A percentile compares a stretch with the other conserved stretches of the same genome.
These are phyloP conservation scores for Ilyonectria mors-panacis DNA, from an alignment of 2,329 filamentous ascomycete genomes.

Conservation along the genomic window DNA sequence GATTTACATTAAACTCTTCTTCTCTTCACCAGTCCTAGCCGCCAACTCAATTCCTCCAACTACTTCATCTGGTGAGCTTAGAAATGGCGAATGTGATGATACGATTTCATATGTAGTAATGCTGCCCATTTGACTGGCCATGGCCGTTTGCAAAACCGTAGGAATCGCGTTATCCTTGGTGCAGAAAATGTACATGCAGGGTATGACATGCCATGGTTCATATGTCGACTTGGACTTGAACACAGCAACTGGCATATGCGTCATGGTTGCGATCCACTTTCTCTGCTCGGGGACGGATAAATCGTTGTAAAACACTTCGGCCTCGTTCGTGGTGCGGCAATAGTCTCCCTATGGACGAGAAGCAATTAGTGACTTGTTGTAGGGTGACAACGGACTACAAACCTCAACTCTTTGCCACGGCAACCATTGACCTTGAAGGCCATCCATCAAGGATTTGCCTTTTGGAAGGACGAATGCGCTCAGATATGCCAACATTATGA, in stretches of 20 bases:
- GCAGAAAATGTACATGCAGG: not conserved
- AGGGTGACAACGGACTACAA: not conserved
- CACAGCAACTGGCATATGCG: not conserved
- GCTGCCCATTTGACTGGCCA: not conserved
- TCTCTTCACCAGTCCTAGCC: not conserved
- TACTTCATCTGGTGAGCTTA: not conserved
- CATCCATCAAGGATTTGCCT: not conserved
- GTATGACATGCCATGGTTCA: not conserved
- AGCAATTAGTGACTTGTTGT: not conserved
- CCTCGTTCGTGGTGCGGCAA: not conserved
- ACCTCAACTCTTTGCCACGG: not conserved
- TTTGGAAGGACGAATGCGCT: not conserved
- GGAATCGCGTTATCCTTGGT: not conserved
- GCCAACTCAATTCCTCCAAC: not conserved
- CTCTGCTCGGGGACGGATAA: not conserved
- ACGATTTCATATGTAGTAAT: not conserved
- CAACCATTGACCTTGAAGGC: not conserved
- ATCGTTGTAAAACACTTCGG: not conserved
- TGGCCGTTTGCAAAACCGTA: not conserved
- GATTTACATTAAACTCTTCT: not conserved
- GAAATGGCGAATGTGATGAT: not conserved
- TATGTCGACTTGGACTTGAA: not conserved
- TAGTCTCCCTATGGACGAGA: not conserved
- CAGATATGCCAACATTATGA: not conserved
- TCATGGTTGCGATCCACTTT: not conserved